Conservation (phyloP, 1,284 basidiomycete genomes). For the Ganoderma lingzhi region DNA sequence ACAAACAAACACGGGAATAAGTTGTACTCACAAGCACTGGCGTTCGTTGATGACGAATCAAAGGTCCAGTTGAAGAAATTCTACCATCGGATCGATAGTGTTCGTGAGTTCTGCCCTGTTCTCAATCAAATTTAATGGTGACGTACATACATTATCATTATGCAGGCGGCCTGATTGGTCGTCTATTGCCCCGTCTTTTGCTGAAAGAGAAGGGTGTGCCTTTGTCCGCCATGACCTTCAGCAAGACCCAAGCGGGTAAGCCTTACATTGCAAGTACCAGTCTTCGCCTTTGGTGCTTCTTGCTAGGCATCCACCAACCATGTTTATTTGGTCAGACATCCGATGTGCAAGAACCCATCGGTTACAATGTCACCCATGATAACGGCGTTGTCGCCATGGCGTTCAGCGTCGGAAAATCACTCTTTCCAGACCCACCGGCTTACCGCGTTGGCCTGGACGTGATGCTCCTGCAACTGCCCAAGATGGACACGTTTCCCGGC, state of each 20-base stretch:
- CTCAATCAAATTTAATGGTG: neutral
- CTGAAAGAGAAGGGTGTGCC: conserved; percentile 63
- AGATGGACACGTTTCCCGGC: conserved; percentile 58
- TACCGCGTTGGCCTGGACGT: conserved; percentile 78
- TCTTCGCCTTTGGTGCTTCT: neutral
- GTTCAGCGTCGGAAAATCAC: conserved; percentile 56
- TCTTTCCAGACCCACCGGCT: conserved; percentile 58
- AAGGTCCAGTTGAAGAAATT: conserved; percentile 65
- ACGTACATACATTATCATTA: neutral
- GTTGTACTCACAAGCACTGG: conserved; percentile 66
- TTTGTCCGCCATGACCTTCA: conserved; percentile 57
- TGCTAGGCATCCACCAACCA: conserved; percentile 1
- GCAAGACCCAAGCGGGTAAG: conserved; percentile 68
- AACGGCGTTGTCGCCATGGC: conserved; percentile 74
- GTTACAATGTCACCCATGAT: conserved; percentile 85
- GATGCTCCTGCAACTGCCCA: conserved; percentile 75
- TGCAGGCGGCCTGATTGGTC: conserved; percentile 76
- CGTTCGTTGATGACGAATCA: conserved; percentile 62
- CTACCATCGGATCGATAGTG: conserved; percentile 75
- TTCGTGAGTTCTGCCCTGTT: conserved; percentile 56
- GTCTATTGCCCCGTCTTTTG: conserved; percentile 69
- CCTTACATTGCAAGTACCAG: conserved; percentile 69
- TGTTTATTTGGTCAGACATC: conserved; percentile 46
- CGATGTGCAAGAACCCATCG: conserved; percentile 60
- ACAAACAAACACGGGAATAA: conserved; percentile 38